Evolutionary conservation across 768 basidiomycete species (phyloP), one percentile per base, ranked within the genome.

Genomic region (Rossbeevera mucosa): DNA sequence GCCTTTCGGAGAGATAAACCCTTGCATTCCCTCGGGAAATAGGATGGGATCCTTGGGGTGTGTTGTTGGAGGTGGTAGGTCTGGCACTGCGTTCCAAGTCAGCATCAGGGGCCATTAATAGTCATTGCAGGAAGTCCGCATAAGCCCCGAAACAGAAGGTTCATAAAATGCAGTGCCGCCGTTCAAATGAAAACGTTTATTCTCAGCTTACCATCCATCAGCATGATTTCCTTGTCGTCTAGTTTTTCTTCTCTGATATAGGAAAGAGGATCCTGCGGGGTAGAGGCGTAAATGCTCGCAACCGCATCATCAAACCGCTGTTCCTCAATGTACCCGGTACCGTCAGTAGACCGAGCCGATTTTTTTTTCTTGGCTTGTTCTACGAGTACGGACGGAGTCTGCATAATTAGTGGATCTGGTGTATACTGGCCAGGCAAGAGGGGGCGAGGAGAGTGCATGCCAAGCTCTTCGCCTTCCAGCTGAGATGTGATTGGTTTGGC

Each of bases 141-240:
- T 40, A 66, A 64, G 33, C 44, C 41, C 64, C 64, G 48, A 25
- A 22, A 40, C 29, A 54, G 50, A 53, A 56, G 55, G 46, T 44
- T 50, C 54, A 24, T 50, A 42, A 50, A 50, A 47, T 40, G 26
- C 54, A 62, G 46, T 53, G 44, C 55, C 33, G 33, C 22, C 42
- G 13, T 16, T 51, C 50, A 50, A 59, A 59, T 57, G 20, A 42
- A 51, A 51, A 25, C 20, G 22, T 44, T n/a, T 50, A 51, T 55
- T 52, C 41, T 51, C 56, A 6, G 54, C 66, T 60, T 52, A 83
- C 85, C 80, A 46, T 84, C 80, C 81, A 86, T 83, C 21, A 85
- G 60, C 52, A 75, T 56, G 44, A 69, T 63, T 7, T 74, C 72
- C 46, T 72, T 75, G 22, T 80, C 80, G 52, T 83, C 79, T 11